Evolutionary conservation across 2,329 filamentous ascomycete species (phyloP).

Genomic region (Xylariaceae sp.): DNA sequence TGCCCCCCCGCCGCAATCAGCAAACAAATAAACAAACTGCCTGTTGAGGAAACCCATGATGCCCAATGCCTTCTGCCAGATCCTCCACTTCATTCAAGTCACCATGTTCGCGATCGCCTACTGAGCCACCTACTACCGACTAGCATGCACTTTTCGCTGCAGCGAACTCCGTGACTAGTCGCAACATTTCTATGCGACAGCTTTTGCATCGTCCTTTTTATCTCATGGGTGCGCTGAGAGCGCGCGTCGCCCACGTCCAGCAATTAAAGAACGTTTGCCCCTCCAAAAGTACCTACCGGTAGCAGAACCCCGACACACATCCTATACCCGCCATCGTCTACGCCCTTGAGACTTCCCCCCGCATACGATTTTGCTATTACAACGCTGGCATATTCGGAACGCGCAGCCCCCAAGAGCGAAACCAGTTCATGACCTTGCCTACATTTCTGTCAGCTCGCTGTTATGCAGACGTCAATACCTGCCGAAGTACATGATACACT

Average conservation of each 20-base stretch:
- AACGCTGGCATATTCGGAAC: not conserved
- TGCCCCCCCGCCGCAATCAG: constrained; percentile 24
- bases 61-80: constrained; percentile 16
- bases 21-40: constrained; percentile 39
- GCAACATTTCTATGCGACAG: constrained; percentile 21
- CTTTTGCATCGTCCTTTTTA: constrained; percentile 17
- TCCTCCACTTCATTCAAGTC: constrained; percentile 3
- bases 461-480: constrained; percentile 31
- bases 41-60: constrained; percentile 27
- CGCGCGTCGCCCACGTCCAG: constrained; percentile 18
- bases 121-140: constrained; percentile 5
- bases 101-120: constrained; percentile 22
- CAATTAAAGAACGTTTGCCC: constrained; percentile 5
- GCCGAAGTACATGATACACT: constrained; percentile 24
- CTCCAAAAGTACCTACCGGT: not conserved
- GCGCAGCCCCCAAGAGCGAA: not conserved
- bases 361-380: not conserved
- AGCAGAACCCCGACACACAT: not conserved
- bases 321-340: not conserved
- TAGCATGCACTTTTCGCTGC: constrained; percentile 18
- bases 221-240: constrained; percentile 30
- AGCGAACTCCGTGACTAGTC: constrained; percentile 6
- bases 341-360: not conserved
- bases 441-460: constrained; percentile 26
- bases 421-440: not conserved